phyloP scores from a whole-genome alignment of 1,139 yeast genomes.

The Arxiozyma slooffiae region DNA sequence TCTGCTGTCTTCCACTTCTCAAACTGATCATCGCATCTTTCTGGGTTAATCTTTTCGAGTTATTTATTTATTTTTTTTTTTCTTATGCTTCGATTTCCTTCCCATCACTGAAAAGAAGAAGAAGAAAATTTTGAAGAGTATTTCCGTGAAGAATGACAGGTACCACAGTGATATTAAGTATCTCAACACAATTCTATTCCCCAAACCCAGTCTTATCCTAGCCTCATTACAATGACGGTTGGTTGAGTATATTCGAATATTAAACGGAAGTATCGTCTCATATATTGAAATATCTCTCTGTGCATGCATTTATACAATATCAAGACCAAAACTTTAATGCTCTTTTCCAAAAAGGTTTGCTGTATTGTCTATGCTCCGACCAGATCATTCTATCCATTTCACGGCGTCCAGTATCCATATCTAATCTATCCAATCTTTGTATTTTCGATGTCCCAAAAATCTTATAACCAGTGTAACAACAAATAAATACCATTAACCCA shows the following conservation, averaged over 20 bases:
- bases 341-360: slow-evolving; percentile 11
- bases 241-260: background rate
- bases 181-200: too few relatives aligned
- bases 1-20: background rate
- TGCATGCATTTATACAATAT: background rate
- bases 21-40: background rate
- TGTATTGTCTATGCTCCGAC: slow-evolving; percentile 27
- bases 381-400: slow-evolving; percentile 55
- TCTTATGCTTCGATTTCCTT: background rate
- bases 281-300: too few relatives aligned
- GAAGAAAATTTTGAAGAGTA: too few relatives aligned
- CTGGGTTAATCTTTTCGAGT: background rate
- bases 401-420: slow-evolving; percentile 69
- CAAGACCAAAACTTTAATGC: background rate
- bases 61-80: too few relatives aligned
- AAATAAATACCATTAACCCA: slow-evolving; percentile 46
- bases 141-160: background rate
- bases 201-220: background rate
- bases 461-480: slow-evolving; percentile 50
- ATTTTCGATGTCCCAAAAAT: slow-evolving; percentile 44
- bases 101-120: background rate
- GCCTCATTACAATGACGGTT: background rate
- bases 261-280: too few relatives aligned
- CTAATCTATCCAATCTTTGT: slow-evolving; percentile 52
- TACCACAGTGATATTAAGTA: too few relatives aligned